These are phyloP conservation scores for Sclerotiophoma versabilis DNA, from an alignment of 2,329 filamentous ascomycete species.

Conservation along the genomic window DNA sequence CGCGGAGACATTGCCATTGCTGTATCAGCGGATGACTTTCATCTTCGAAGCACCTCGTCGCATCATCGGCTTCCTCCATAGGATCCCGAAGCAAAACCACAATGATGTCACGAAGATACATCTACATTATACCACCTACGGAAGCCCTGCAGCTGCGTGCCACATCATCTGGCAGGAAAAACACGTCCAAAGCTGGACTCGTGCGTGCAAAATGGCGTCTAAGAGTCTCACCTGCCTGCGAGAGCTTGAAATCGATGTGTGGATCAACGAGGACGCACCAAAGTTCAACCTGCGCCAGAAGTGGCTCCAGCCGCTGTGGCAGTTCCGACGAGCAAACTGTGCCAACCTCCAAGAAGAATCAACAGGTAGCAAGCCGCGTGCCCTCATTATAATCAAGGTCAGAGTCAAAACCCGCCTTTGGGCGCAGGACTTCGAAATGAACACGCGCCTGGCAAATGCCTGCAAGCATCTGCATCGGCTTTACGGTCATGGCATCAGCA, in stretches of 20 bases:
- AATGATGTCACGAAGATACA: constrained; percentile 36
- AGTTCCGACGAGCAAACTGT: constrained; percentile 33
- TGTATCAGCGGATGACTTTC: constrained; percentile 42
- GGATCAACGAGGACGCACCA: constrained; percentile 24
- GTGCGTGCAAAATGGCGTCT: constrained; percentile 28
- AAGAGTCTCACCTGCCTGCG: constrained; percentile 31
- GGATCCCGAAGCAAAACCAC: constrained; percentile 26
- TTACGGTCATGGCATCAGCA: constrained; percentile 36
- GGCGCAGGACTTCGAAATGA: constrained; percentile 5
- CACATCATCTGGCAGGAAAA: constrained; percentile 35
- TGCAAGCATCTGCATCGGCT: constrained; percentile 35
- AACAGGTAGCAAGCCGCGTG: no score
- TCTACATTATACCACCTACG: constrained; percentile 42
- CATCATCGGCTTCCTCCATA: constrained; percentile 35
- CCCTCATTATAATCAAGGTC: constrained; percentile 23
- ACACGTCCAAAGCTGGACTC: constrained; percentile 32
- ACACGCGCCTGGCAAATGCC: constrained; percentile 22
- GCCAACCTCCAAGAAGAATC: neutral
- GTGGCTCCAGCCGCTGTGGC: constrained; percentile 38
- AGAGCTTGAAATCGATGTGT: constrained; percentile 31
- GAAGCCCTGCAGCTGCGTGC: constrained; percentile 17
- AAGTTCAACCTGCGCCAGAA: constrained; percentile 31
- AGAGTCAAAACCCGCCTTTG: constrained; percentile 1
- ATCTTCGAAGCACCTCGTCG: constrained; percentile 38
- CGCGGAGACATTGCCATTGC: constrained; percentile 32